phyloP scores from a whole-genome alignment of 345 rosid species.

The Toxicodendron radicans region DNA sequence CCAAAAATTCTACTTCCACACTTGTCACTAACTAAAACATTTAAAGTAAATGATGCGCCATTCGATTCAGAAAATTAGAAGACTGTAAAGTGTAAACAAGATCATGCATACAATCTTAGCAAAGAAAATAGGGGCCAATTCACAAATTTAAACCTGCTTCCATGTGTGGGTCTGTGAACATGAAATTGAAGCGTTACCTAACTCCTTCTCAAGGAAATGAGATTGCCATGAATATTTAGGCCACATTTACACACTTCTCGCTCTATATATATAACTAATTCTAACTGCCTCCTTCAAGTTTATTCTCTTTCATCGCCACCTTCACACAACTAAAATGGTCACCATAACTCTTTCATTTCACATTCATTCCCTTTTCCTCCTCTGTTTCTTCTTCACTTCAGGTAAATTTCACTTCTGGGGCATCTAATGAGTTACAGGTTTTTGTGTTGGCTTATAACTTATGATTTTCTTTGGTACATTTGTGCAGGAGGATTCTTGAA shows the following conservation, averaged over 20 bases:
- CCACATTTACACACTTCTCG: background rate
- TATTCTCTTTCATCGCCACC: background rate
- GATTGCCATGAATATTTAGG: background rate
- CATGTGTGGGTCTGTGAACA: background rate
- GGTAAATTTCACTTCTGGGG: background rate
- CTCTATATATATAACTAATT: background rate
- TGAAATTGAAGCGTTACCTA: constrained; percentile 15
- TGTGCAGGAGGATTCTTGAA: constrained; percentile 4
- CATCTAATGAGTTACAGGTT: background rate
- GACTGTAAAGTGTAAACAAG: no score
- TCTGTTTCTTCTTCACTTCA: background rate
- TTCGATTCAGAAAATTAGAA: no score
- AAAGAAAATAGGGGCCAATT: no score
- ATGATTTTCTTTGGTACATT: background rate
- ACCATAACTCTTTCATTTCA: constrained; percentile 7
- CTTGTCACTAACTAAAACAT: no score
- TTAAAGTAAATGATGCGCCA: no score
- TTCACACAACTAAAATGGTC: constrained; percentile 13
- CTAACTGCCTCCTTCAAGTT: background rate
- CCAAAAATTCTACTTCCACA: no score
- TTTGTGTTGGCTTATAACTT: background rate
- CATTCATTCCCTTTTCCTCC: background rate
- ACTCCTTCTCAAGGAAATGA: constrained; percentile 14
- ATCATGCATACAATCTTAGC: no score
- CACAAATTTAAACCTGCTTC: background rate